phyloP scores from a whole-genome alignment of 2,329 filamentous ascomycete genomes.

The Coniochaeta prunicola region DNA sequence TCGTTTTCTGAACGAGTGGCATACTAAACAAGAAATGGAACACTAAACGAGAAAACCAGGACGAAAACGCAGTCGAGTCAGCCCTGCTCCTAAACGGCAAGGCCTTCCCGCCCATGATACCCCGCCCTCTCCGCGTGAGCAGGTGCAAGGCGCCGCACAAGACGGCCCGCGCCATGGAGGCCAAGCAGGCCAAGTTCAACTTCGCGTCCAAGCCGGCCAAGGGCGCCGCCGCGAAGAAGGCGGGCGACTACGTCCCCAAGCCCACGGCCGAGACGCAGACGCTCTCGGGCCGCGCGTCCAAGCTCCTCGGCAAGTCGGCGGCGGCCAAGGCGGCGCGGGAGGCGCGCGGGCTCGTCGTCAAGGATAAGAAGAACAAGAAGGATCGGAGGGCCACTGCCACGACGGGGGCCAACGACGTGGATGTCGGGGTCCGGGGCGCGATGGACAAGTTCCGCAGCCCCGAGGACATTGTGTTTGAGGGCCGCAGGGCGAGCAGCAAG shows the following conservation, averaged over 20 bases:
- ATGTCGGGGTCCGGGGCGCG: conserved; percentile 7
- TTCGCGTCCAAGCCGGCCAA: conserved; percentile 25
- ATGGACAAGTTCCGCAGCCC: conserved; percentile 43
- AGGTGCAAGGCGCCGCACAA: conserved; percentile 71
- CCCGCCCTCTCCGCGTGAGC: conserved; percentile 75
- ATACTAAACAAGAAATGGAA: no score
- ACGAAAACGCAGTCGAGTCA: conserved; percentile 83
- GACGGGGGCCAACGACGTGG: conserved; percentile 11
- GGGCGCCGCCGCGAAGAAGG: conserved; percentile 15
- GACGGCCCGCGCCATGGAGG: conserved; percentile 46
- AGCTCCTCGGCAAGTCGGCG: conserved; percentile 64
- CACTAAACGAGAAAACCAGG: conserved; percentile 35
- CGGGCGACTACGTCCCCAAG: conserved; percentile 60
- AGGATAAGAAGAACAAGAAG: conserved; percentile 23
- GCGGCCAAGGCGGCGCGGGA: conserved; percentile 33
- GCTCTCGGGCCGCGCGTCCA: conserved; percentile 63
- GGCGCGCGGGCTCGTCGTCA: no score
- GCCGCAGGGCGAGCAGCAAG: conserved; percentile 62
- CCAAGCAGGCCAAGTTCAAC: conserved; percentile 34
- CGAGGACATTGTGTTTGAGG: conserved; percentile 74
- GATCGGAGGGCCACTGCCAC: conserved; percentile 14
- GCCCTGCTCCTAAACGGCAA: conserved; percentile 84
- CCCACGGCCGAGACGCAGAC: conserved; percentile 63
- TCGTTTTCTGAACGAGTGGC: no score
- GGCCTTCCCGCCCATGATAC: conserved; percentile 91